Base-by-base conservation (phyloP, 257 asterid genomes). In the Anisodus tanguticus region DNA sequence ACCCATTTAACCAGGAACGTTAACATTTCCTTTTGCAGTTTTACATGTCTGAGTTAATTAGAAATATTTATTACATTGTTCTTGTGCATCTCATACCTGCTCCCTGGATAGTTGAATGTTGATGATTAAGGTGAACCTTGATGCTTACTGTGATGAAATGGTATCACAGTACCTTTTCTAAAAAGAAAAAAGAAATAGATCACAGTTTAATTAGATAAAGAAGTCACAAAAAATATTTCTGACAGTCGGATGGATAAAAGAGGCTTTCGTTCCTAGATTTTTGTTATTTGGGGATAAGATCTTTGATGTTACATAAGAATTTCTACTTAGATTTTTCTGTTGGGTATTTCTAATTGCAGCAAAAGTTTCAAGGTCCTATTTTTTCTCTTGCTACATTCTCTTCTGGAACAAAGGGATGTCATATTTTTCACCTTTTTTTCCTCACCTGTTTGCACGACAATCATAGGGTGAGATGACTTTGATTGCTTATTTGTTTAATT, bases 101-200 rank as follows among this genome's bases (percentile, higher is more conserved):
- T 76, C 11, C 81, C 11, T 51, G 63, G 22, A 76, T 51, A 7
- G 47, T 51, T 76, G 60, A 19, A 72, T 49, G 60, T 72, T 58
- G 80, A 47, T 72, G 60, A 47, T 72, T 72, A 41, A 72, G 60
- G 60, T 72, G 80, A 72, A 10, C 39, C 39, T 72, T 72, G 80
- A 72, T 72, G 12, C 37, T 51, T 47, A 72, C 11, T 47, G 60
- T 72, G 80, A 72, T 47, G 59, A 72, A 72, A 19, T 72, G 58
- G 60, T 19, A 22, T 19, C 19, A 6, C 7, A 47, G 43, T 71
- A 39, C 74, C 74, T 67, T 69, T 43, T 45, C 79, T 19, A 45
- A 71, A 45, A 13, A 45, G 37, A 9, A n/a, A 19, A 16, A n/a
- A 45, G 16, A 45, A 8, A 71, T n/a, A 45, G 17, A 9, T 45